These are phyloP conservation scores for Aschersonia sp. DNA, from an alignment of 2,329 filamentous ascomycete genomes.

Conservation along the genomic window DNA sequence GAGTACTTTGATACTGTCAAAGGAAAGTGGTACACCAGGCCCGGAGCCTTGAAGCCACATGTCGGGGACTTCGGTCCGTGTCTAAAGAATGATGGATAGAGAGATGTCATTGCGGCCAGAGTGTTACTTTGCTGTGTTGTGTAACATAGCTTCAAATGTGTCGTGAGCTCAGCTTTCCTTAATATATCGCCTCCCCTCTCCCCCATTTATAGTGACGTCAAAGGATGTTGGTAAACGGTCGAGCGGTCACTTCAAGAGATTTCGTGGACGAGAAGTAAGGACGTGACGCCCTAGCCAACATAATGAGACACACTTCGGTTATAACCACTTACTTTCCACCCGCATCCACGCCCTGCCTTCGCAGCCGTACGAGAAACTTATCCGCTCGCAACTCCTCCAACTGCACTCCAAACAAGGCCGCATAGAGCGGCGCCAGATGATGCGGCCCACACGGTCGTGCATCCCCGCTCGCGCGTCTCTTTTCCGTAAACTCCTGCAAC, in stretches of 20 bases:
- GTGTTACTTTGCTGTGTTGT: too few relatives aligned
- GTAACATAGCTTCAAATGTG: too few relatives aligned
- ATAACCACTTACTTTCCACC: too few relatives aligned
- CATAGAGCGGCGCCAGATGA: constrained; percentile 7
- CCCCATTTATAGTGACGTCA: too few relatives aligned
- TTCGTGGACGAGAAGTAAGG: too few relatives aligned
- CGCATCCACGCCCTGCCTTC: background rate
- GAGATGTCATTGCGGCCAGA: too few relatives aligned
- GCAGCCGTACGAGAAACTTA: constrained; percentile 1
- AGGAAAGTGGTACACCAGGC: background rate
- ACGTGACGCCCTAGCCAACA: too few relatives aligned
- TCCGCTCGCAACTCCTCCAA: constrained; percentile 3
- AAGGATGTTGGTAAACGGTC: too few relatives aligned
- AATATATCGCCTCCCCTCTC: too few relatives aligned
- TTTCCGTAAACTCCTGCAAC: constrained; percentile 5
- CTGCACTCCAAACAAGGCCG: constrained; percentile 5
- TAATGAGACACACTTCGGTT: too few relatives aligned
- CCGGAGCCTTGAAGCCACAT: background rate
- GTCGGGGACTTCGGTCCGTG: background rate
- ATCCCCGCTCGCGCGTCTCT: constrained; percentile 6
- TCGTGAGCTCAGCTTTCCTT: too few relatives aligned
- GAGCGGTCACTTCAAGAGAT: too few relatives aligned
- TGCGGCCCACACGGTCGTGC: constrained; percentile 8
- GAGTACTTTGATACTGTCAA: background rate
- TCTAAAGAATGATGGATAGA: background rate